Percentiles rank a stretch among this genome's conserved stretches.
Evolutionary conservation across 352 stramenopile species (phyloP).

Genomic region (Globisporangium parvum): DNA sequence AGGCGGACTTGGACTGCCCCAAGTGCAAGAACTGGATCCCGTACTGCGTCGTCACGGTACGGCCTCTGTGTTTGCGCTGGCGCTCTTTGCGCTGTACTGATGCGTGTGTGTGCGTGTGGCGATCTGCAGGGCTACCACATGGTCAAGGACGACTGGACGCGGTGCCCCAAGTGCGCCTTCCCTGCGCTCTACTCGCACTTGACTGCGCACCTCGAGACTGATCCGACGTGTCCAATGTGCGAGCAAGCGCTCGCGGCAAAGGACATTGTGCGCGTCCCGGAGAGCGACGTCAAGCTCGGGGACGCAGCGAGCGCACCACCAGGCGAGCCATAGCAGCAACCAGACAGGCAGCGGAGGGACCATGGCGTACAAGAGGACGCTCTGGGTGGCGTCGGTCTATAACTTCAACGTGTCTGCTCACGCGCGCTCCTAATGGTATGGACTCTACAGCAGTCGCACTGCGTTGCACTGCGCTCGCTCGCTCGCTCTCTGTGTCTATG

Average conservation of each 20-base stretch:
- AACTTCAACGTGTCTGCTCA: conserved; percentile 3
- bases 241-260: conserved; percentile 39
- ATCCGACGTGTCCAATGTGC: conserved; percentile 74
- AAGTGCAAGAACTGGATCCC: conserved; percentile 91
- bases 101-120: background rate
- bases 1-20: conserved; percentile 87
- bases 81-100: conserved; percentile 3
- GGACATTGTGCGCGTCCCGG: conserved; percentile 27
- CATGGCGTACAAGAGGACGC: too few species aligned
- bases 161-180: conserved; percentile 86
- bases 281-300: conserved; percentile 40
- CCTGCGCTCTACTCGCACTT: conserved; percentile 89
- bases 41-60: conserved; percentile 89
- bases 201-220: conserved; percentile 61
- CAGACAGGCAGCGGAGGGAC: background rate
- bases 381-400: background rate
- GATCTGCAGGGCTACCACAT: conserved; percentile 85
- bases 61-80: conserved; percentile 10
- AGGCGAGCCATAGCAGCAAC: conserved; percentile 2
- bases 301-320: conserved; percentile 9
- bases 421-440: too few species aligned
- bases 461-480: too few species aligned
- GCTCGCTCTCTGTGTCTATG: background rate
- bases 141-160: conserved; percentile 89
- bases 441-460: too few species aligned